Evolutionary conservation across 768 basidiomycete genomes (phyloP).

Genomic region (Termitomyces sp.): DNA sequence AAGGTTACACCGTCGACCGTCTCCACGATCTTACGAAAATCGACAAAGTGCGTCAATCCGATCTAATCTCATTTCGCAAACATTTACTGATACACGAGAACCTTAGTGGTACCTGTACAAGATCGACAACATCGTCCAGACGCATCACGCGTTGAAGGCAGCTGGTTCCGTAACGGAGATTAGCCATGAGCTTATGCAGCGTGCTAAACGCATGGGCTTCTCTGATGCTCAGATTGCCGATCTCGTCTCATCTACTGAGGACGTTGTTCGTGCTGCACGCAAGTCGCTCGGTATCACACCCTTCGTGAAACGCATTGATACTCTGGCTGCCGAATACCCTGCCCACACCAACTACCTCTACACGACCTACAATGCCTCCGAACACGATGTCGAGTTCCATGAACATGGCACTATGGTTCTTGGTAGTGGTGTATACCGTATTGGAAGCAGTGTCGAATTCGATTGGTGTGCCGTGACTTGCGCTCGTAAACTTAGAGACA

Average conservation of each 20-base stretch:
- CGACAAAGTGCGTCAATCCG: constrained; percentile 62
- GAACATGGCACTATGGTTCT: constrained; percentile 99
- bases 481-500: constrained; percentile 83
- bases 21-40: constrained; percentile 96
- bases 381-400: constrained; percentile 92
- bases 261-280: constrained; percentile 74
- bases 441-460: constrained; percentile 98
- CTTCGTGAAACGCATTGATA: constrained; percentile 99
- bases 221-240: constrained; percentile 90
- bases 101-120: constrained; percentile 95
- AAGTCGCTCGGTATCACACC: constrained; percentile 88
- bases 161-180: constrained; percentile 66
- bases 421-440: constrained; percentile 96
- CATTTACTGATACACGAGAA: not conserved
- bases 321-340: constrained; percentile 96
- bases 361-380: constrained; percentile 96
- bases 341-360: constrained; percentile 99
- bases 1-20: constrained; percentile 83
- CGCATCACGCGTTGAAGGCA: constrained; percentile 67
- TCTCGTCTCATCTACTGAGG: constrained; percentile 68
- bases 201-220: constrained; percentile 94
- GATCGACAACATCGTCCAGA: constrained; percentile 96
- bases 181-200: constrained; percentile 71
- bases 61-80: not conserved
- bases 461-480: constrained; percentile 99